Conservation (phyloP, 176 grass and related monocot genomes). For the Aegilops sharonensis region DNA sequence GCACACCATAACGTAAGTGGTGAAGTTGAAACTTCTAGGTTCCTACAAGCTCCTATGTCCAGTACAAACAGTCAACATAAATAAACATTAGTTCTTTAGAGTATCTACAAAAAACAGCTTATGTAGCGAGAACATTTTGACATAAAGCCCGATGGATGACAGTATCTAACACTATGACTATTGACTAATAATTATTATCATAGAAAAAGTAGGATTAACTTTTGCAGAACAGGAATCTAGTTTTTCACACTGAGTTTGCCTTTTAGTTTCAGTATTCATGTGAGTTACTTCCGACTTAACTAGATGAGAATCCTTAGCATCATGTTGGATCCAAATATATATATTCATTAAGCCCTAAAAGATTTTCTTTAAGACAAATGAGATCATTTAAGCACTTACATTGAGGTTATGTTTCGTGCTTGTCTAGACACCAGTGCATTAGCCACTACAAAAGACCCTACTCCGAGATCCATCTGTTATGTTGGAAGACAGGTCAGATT, state of each 20-base stretch:
- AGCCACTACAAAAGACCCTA: slow-evolving; percentile 92
- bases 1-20: background rate
- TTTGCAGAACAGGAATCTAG: background rate
- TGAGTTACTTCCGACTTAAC: background rate
- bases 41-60: background rate
- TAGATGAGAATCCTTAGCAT: background rate
- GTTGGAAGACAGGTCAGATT: slow-evolving; percentile 14
- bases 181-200: background rate
- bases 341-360: slow-evolving; percentile 5
- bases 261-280: slow-evolving; percentile 6
- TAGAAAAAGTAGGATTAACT: background rate
- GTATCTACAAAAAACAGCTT: background rate
- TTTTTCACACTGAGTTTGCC: background rate
- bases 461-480: slow-evolving; percentile 96
- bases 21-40: background rate
- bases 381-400: slow-evolving; percentile 42
- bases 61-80: background rate
- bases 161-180: background rate
- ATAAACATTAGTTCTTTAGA: slow-evolving; percentile 12
- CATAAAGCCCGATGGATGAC: background rate
- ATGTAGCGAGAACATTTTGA: background rate
- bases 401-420: slow-evolving; percentile 59
- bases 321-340: background rate
- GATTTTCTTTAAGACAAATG: background rate
- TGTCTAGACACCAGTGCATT: slow-evolving; percentile 89